A percentile compares a stretch with the other conserved stretches of the same genome.
phyloP scores from a whole-genome alignment of 2,329 filamentous ascomycete genomes.

The Hirsutella minnesotensis region DNA sequence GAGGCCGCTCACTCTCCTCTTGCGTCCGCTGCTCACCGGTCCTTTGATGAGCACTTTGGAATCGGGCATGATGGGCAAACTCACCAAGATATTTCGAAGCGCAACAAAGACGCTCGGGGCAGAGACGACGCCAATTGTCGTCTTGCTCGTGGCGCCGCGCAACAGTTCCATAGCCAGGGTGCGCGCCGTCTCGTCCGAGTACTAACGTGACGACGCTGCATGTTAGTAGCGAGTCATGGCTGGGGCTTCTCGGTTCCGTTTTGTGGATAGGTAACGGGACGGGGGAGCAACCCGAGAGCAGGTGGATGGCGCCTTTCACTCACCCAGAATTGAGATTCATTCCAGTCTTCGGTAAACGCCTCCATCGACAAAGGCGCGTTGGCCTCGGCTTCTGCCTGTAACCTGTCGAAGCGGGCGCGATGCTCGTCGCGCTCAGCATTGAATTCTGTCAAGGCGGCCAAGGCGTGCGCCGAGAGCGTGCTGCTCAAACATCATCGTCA shows the following conservation, averaged over 20 bases:
- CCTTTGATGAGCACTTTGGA: too few relatives aligned
- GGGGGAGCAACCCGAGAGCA: too few relatives aligned
- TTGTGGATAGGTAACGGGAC: too few relatives aligned
- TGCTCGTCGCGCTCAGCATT: conserved; percentile 59
- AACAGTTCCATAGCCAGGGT: conserved; percentile 54
- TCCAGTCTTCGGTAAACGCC: conserved; percentile 70
- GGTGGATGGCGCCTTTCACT: too few relatives aligned
- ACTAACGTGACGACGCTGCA: conserved; percentile 30
- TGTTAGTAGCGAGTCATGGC: too few relatives aligned
- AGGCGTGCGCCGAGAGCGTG: conserved; percentile 51
- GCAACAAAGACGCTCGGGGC: conserved; percentile 69
- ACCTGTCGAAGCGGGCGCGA: conserved; percentile 53
- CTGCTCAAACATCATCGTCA: conserved; percentile 7
- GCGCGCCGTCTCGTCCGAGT: conserved; percentile 59
- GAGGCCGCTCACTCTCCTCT: conserved; percentile 28
- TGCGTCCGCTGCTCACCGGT: conserved; percentile 7
- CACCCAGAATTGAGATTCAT: conserved; percentile 76
- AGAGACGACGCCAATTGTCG: conserved; percentile 57
- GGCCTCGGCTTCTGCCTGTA: conserved; percentile 50
- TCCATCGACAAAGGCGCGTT: conserved; percentile 47
- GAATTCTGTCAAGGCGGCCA: conserved; percentile 62
- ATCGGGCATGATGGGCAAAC: too few relatives aligned
- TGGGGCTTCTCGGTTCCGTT: too few relatives aligned
- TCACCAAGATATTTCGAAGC: conserved; percentile 56
- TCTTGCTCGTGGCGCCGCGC: conserved; percentile 42